Conservation (phyloP, 345 rosid genomes). For the Melaleuca alternifolia region DNA sequence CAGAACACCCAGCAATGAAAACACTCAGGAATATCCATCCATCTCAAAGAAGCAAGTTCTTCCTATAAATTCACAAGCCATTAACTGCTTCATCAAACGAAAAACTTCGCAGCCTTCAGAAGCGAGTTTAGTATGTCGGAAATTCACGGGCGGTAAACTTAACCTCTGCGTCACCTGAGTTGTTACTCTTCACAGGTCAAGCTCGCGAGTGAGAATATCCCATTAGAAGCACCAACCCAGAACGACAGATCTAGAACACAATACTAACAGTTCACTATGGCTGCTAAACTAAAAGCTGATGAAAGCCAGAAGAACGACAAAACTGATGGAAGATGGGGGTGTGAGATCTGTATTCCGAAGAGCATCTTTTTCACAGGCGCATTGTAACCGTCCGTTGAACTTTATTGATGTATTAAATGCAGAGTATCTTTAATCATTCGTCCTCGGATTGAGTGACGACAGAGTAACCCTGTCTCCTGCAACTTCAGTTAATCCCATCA, state of each 20-base stretch:
- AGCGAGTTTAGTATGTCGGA: background rate
- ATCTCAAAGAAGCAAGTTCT: background rate
- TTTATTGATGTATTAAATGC: background rate
- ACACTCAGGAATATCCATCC: background rate
- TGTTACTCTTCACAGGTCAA: background rate
- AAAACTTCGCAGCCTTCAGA: background rate
- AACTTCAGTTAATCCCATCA: background rate
- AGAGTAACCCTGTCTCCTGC: background rate
- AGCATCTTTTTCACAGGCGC: background rate
- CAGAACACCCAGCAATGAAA: background rate
- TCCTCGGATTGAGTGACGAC: background rate
- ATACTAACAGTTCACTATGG: background rate
- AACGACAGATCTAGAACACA: background rate
- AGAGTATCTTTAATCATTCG: background rate
- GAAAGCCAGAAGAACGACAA: background rate
- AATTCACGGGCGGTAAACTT: background rate
- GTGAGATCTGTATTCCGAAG: background rate
- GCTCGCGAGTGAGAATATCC: background rate
- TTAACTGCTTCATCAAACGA: background rate
- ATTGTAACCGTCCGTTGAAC: background rate
- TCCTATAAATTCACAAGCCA: background rate
- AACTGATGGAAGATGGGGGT: background rate
- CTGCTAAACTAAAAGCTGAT: background rate
- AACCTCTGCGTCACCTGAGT: background rate
- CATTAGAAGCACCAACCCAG: background rate